Evolutionary conservation across 139 green algal species (phyloP), one percentile per base, ranked within the genome.

Genomic region (Chlorella sp.): DNA sequence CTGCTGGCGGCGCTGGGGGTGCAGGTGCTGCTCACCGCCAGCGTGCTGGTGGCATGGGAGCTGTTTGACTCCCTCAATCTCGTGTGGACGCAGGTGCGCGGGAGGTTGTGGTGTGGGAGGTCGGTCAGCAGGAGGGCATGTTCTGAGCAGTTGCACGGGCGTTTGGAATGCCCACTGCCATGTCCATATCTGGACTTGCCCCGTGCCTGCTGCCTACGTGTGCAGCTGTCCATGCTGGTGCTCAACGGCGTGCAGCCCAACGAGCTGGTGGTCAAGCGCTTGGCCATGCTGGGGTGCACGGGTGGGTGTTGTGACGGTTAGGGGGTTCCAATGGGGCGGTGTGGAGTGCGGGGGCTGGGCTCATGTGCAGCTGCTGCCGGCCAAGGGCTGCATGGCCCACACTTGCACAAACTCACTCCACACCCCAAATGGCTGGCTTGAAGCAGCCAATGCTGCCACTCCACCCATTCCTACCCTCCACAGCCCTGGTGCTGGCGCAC

Each of bases 241-340:
- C 13, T 67, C 38, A 84, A 89, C 62, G 76, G 83, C 60, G 60
- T 71, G 38, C 56, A 82, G n/a, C 91, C 91, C 32, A 91, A 88
- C 25, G 91, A 94, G 84, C 71, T 93, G 62, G 64, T 88, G 70
- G 84, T 90, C 12, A 94, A 94, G 91, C 72, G 83, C 11, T 73
- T 94, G 23, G 87, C 91, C 11, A 92, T 94, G 79, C 70, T 92
- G 83, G 89, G 89, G 34, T 88, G 85, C 68, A 71, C 82, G 7
- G 56, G 70, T 76, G 70, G 70, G 36, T 73, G 67, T 1, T 60
- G 34, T 15, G 70, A n/a, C n/a, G n/a, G n/a, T n/a, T n/a, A n/a
- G n/a, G n/a, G n/a, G n/a, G n/a, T n/a, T n/a, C n/a, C n/a, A n/a
- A n/a, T n/a, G n/a, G n/a, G n/a, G n/a, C n/a, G n/a, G n/a, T n/a